Conservation (phyloP, 2,329 filamentous ascomycete species). For the Didymella pomorum region DNA sequence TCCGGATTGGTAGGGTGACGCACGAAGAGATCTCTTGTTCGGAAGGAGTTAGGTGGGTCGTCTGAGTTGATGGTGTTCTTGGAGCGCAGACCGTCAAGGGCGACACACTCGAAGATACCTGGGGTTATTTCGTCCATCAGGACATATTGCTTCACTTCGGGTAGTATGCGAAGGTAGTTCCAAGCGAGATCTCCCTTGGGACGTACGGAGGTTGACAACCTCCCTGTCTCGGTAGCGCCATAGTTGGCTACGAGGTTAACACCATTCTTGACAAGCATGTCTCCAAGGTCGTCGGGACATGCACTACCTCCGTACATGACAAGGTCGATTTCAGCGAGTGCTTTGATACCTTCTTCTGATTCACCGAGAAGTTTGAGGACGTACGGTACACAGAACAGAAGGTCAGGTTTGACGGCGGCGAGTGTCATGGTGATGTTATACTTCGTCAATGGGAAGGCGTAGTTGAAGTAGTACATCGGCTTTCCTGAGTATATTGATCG, state of each 20-base stretch:
- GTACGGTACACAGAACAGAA: constrained; percentile 70
- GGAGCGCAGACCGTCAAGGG: constrained; percentile 51
- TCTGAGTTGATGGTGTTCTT: constrained; percentile 54
- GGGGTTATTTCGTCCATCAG: constrained; percentile 50
- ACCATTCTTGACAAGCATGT: constrained; percentile 60
- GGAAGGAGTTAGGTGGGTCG: constrained; percentile 55
- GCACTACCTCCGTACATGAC: constrained; percentile 66
- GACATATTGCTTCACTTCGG: constrained; percentile 54
- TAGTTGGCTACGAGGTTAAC: constrained; percentile 66
- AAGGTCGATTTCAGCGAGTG: constrained; percentile 58
- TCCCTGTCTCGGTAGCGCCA: constrained; percentile 68
- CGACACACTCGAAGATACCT: constrained; percentile 52
- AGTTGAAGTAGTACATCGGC: constrained; percentile 37
- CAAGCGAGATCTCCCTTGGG: constrained; percentile 63
- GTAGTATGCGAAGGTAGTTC: constrained; percentile 64
- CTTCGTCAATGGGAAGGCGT: constrained; percentile 31
- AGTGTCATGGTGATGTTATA: constrained; percentile 29
- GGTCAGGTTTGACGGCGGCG: constrained; percentile 53
- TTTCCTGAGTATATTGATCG: constrained; percentile 36
- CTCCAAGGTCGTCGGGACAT: constrained; percentile 67
- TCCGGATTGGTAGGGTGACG: constrained; percentile 54
- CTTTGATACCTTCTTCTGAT: constrained; percentile 61
- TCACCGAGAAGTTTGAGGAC: constrained; percentile 70
- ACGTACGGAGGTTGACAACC: constrained; percentile 68
- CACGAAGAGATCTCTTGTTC: constrained; percentile 60